Percentiles rank a stretch among this genome's conserved stretches.
Conservation (phyloP, 1,139 yeast species). For the Suhomyces guaymorum region DNA sequence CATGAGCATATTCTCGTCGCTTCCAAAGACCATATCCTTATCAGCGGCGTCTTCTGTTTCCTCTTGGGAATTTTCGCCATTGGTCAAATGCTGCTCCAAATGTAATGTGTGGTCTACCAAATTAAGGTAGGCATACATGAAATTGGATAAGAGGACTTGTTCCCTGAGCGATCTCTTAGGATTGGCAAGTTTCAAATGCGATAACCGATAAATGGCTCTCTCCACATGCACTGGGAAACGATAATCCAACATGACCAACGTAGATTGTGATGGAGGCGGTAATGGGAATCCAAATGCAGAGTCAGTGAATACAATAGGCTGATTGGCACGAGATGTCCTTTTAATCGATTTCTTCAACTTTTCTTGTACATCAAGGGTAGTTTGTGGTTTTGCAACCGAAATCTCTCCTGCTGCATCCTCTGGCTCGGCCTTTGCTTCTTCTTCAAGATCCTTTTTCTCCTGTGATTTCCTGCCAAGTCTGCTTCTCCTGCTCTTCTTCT, state of each 20-base stretch:
- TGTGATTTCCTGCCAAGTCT: conserved; percentile 4
- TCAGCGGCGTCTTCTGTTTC: conserved; percentile 21
- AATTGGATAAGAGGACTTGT: conserved; percentile 88
- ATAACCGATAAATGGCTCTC: conserved; percentile 87
- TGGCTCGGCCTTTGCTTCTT: conserved; percentile 11
- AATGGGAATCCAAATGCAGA: conserved; percentile 85
- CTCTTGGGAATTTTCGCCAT: conserved; percentile 18
- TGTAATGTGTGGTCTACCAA: conserved; percentile 87
- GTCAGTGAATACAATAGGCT: conserved; percentile 75
- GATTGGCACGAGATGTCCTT: conserved; percentile 54
- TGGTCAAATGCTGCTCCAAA: conserved; percentile 54
- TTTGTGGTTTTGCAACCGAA: conserved; percentile 27
- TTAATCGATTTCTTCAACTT: conserved; percentile 46
- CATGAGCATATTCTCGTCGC: conserved; percentile 13
- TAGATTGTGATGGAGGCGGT: conserved; percentile 75
- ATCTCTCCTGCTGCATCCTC: conserved; percentile 11
- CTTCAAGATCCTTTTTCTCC: conserved; percentile 9
- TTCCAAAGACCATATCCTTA: conserved; percentile 11
- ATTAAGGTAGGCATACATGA: conserved; percentile 96
- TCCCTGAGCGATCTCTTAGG: conserved; percentile 88
- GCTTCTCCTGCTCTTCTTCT: conserved; percentile 12
- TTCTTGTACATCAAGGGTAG: conserved; percentile 48
- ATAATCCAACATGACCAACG: conserved; percentile 75
- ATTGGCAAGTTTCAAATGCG: conserved; percentile 90
- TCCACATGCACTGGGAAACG: conserved; percentile 94